Base-by-base conservation (phyloP, 495 filamentous ascomycete species). In the Neurospora sp. region DNA sequence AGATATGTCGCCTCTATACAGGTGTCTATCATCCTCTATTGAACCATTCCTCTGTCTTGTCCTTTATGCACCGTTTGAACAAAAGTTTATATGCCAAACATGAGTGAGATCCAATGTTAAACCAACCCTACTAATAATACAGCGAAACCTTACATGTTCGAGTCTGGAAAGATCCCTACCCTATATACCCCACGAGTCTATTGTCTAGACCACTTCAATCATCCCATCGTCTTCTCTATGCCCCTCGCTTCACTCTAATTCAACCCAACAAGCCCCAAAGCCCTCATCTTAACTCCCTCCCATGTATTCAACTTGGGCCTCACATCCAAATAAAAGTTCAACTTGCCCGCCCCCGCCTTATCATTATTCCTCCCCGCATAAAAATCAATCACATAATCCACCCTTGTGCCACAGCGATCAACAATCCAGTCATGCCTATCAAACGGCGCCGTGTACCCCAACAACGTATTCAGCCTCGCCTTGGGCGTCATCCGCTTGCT, bases 371-470 rank as follows among this genome's bases (percentile, higher is more conserved):
- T 92, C 0, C 96, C 96, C 39, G 91, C 88, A 80, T 99, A 99
- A 80, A 98, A 99, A 82, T 99, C 96, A 81, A 99, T 99, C 37
- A 99, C 90, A 79, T 99, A 99, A 78, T 98, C 96, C 48, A 99
- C 82, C 76, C 86, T 86, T 75, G 89, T 91, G n/a, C 94, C 95
- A 75, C 96, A 98, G 72, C 96, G 85, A 81, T 98, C 94, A 11
- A 99, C 91, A 18, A 97, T 91, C 96, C 96, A 98, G 82, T 99
- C 96, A 78, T 99, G 96, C 69, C 96, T 87, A 83, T 99, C 96
- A 80, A 99, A 99, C 53, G 96, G 96, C 42, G 88, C 84, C 78
- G 93, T 89, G 82, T 98, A 98, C 22, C 96, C 96, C 73, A 97
- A 81, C 70, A 92, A 82, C 9, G 89, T 91, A 78, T 96, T 94